Base-by-base conservation (phyloP, 106 monocot genomes). In the Dendrobium huoshanense region DNA sequence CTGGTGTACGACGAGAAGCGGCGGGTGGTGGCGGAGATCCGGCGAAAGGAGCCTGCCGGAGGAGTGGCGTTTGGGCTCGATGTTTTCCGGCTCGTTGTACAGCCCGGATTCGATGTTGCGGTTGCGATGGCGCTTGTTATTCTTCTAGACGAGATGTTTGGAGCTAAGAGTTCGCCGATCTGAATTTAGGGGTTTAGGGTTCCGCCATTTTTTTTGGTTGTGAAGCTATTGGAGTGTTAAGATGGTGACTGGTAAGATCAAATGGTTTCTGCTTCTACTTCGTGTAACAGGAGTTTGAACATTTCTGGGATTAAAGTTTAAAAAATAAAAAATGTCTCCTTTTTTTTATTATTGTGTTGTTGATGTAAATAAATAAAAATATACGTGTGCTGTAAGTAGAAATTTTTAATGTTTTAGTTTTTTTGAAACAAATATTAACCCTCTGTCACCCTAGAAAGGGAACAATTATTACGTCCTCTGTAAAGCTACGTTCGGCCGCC, bases 61-160 rank as follows among this genome's bases (percentile, higher is more conserved):
- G 91, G 91, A 3, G 92, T 81, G 7, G 81, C 81, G 41, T 83
- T 94, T 24, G 94, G 91, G 15, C 58, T 64, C 27, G 94, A 94
- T 75, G 94, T 94, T 17, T 94, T 91, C 84, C 81, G 86, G 11
- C 87, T 94, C 48, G 79, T 91, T 2, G 89, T 94, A 11, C 79
- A 87, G 70, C 88, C 91, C 16, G 92, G 87, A 6, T 67, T 91
- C 22, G 86, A 90, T 19, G 18, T 83, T 9, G 61, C 81, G n/a
- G 31, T 82, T 44, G 87, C 94, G 78, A 94, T 94, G 94, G 94
- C 89, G 72, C 80, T 92, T 41, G 94, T 94, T 17, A 84, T 94
- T 25, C 67, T 94, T 3, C 87, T 94, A 17, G 90, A 92, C 15
- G 90, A 92, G 78, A 94, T 94, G 88, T 88, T 85, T 72, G 84